Evolutionary conservation across 2,329 filamentous ascomycete genomes (phyloP).

Genomic region (Sarocladium strictum): DNA sequence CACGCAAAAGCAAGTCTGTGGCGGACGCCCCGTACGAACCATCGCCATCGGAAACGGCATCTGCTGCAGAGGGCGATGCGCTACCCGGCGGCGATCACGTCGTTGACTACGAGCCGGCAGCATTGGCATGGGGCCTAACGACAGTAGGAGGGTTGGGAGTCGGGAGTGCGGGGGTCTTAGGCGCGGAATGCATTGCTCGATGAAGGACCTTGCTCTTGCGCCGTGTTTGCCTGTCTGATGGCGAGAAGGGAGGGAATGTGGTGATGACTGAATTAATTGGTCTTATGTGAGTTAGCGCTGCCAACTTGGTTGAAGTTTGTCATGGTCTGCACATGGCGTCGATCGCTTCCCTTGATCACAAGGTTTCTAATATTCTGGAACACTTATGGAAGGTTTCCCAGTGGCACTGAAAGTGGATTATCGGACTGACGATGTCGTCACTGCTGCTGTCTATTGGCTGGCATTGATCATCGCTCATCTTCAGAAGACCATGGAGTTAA

Average conservation of each 20-base stretch:
- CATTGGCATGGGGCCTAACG: constrained; percentile 40
- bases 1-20: constrained; percentile 17
- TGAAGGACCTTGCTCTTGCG: constrained; percentile 15
- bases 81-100: constrained; percentile 27
- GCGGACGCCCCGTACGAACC: constrained; percentile 32
- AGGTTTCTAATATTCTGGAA: constrained; percentile 4
- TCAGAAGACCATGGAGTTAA: background rate
- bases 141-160: constrained; percentile 37
- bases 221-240: background rate
- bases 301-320: background rate
- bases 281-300: background rate
- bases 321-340: too few species aligned
- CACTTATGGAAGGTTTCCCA: background rate
- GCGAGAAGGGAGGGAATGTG: background rate
- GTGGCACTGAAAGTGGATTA: constrained; percentile 1
- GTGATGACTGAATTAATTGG: background rate
- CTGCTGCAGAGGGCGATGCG: constrained; percentile 33
- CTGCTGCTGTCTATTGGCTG: background rate
- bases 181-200: constrained; percentile 38
- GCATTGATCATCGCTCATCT: background rate
- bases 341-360: background rate
- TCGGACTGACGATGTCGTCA: constrained; percentile 6
- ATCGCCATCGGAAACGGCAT: constrained; percentile 23
- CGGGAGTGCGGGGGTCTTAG: constrained; percentile 39
- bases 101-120: constrained; percentile 40